phyloP scores from a whole-genome alignment of 148 eudicot species.

The Nyssa sinensis region DNA sequence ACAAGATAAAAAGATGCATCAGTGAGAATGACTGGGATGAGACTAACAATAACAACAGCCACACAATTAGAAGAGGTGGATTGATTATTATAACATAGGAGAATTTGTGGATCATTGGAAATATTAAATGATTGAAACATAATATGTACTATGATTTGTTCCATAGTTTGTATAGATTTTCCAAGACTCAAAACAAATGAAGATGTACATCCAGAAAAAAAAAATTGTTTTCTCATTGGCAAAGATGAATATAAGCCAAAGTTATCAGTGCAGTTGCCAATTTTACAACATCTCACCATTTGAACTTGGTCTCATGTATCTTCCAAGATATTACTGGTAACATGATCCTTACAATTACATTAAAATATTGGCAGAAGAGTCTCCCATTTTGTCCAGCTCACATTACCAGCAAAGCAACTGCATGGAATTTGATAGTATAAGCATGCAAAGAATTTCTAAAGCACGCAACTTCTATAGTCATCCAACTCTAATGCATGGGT shows the following conservation, averaged over 20 bases:
- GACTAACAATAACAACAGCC: too few relatives aligned
- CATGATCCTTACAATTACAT: neutral
- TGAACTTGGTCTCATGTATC: neutral
- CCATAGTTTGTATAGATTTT: neutral
- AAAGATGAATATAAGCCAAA: too few relatives aligned
- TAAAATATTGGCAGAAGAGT: neutral
- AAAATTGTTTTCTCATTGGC: neutral
- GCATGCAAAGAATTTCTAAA: too few relatives aligned
- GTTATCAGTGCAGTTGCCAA: neutral
- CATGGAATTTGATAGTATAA: neutral
- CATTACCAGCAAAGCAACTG: neutral
- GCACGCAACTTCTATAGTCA: too few relatives aligned
- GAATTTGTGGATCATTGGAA: neutral
- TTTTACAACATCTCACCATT: neutral
- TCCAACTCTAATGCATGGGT: too few relatives aligned
- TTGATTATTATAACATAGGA: neutral
- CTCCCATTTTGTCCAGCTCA: neutral
- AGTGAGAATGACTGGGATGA: too few relatives aligned
- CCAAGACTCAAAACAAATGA: neutral
- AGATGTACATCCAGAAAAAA: neutral
- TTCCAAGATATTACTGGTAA: too few relatives aligned
- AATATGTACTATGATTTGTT: neutral
- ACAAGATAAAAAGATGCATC: neutral
- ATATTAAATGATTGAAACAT: neutral
- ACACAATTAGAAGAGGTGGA: too few relatives aligned